Percentiles rank a stretch among this genome's conserved stretches.
Conservation (phyloP, 2,329 filamentous ascomycete species). For the Onygenales sp. region DNA sequence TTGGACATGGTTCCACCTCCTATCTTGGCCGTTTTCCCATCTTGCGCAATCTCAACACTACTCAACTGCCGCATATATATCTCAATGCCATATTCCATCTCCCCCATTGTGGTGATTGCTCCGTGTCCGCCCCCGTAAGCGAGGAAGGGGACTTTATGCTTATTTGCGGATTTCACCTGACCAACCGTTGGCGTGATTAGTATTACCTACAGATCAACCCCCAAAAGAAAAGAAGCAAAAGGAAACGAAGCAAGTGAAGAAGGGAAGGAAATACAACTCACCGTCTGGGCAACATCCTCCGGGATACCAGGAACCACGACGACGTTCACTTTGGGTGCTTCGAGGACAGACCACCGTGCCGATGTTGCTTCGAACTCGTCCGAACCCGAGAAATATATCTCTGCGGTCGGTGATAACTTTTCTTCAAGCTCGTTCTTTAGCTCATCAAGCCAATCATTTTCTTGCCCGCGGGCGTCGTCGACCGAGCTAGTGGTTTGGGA, state of each 20-base stretch:
- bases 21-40: slow-evolving; percentile 39
- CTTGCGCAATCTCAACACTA: slow-evolving; percentile 31
- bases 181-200: slow-evolving; percentile 16
- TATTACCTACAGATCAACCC: neutral
- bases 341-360: slow-evolving; percentile 38
- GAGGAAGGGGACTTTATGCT: slow-evolving; percentile 41
- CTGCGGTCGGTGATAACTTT: slow-evolving; percentile 28
- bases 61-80: slow-evolving; percentile 41
- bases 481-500: neutral
- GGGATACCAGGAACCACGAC: slow-evolving; percentile 41
- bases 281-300: slow-evolving; percentile 41
- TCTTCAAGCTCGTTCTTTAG: slow-evolving; percentile 11
- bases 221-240: neutral
- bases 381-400: slow-evolving; percentile 36
- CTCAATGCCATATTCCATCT: slow-evolving; percentile 41
- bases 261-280: slow-evolving; percentile 17
- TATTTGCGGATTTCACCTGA: slow-evolving; percentile 42
- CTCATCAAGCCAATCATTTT: slow-evolving; percentile 3
- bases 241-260: neutral
- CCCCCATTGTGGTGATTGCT: slow-evolving; percentile 39
- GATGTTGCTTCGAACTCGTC: slow-evolving; percentile 30
- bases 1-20: slow-evolving; percentile 41
- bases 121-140: slow-evolving; percentile 46
- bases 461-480: slow-evolving; percentile 7
- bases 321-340: slow-evolving; percentile 35